Evolutionary conservation across 2,329 filamentous ascomycete genomes (phyloP).

Genomic region (Phialophora verrucosa): DNA sequence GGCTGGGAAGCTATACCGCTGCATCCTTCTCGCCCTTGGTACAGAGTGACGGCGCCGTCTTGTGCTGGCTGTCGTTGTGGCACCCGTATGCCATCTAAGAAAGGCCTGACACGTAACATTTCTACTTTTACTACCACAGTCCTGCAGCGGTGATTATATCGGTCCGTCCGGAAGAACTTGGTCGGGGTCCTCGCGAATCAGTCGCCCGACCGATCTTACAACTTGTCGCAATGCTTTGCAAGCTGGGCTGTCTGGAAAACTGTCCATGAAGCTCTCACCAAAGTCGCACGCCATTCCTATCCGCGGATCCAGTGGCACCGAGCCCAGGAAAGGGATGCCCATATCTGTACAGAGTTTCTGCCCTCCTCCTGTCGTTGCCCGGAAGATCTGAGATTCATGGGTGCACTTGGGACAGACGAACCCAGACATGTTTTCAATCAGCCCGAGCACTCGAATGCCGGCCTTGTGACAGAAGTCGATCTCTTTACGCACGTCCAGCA

Average conservation of each 20-base stretch:
- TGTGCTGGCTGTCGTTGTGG: not conserved
- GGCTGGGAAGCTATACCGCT: not conserved
- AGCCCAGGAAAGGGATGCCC: conserved; percentile 83
- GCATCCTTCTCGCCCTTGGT: not conserved
- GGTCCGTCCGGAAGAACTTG: conserved; percentile 50
- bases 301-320: conserved; percentile 87
- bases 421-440: conserved; percentile 97
- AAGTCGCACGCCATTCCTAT: conserved; percentile 97
- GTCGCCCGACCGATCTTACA: conserved; percentile 71
- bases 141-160: conserved; percentile 13
- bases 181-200: conserved; percentile 68
- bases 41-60: not conserved
- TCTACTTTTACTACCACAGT: not conserved
- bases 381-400: conserved; percentile 81
- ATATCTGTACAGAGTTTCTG: conserved; percentile 80
- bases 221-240: conserved; percentile 81
- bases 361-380: conserved; percentile 87
- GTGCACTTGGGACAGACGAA: conserved; percentile 95
- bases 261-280: conserved; percentile 95
- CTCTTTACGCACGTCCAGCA: conserved; percentile 94
- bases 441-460: conserved; percentile 81
- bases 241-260: conserved; percentile 90
- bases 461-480: conserved; percentile 98
- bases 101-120: not conserved
- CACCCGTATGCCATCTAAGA: not conserved